These are phyloP conservation scores for Sideroxylon spinosum DNA, from an alignment of 179 eudicot species.

Conservation along the genomic window DNA sequence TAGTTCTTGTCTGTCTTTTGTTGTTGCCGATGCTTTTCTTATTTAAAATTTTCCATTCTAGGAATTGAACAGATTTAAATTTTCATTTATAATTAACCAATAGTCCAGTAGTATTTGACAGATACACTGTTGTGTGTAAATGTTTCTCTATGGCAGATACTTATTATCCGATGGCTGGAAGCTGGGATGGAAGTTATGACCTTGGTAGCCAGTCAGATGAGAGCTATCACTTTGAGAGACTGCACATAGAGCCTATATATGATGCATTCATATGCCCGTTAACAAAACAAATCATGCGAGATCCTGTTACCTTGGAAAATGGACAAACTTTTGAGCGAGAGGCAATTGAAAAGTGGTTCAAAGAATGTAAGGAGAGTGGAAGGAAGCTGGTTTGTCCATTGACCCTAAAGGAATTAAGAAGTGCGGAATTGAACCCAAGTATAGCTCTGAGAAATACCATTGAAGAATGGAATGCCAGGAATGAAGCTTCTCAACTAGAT, in stretches of 20 bases:
- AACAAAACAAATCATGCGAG: slow-evolving; percentile 75
- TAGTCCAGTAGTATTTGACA: background rate
- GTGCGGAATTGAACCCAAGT: slow-evolving; percentile 69
- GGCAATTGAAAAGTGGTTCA: slow-evolving; percentile 94
- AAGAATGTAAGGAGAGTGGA: slow-evolving; percentile 63
- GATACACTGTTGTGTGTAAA: background rate
- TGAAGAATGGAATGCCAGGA: slow-evolving; percentile 93
- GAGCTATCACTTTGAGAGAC: slow-evolving; percentile 59
- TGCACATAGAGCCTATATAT: slow-evolving; percentile 69
- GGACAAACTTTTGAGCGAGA: slow-evolving; percentile 86
- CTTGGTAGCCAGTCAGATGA: slow-evolving; percentile 70
- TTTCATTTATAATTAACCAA: background rate
- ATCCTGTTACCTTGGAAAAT: slow-evolving; percentile 80
- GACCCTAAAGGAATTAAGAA: slow-evolving; percentile 55
- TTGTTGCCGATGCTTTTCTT: background rate
- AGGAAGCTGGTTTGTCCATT: slow-evolving; percentile 67
- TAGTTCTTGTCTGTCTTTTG: background rate
- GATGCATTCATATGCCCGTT: slow-evolving; percentile 84
- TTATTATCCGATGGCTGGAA: slow-evolving; percentile 59
- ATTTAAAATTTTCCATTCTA: background rate
- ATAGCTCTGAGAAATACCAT: slow-evolving; percentile 74
- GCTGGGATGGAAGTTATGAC: slow-evolving; percentile 64
- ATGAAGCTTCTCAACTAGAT: slow-evolving; percentile 86
- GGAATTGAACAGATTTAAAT: background rate
- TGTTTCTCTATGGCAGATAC: slow-evolving; percentile 22